Conservation (phyloP, 2,329 filamentous ascomycete genomes). For the Paecilomyces sp. region DNA sequence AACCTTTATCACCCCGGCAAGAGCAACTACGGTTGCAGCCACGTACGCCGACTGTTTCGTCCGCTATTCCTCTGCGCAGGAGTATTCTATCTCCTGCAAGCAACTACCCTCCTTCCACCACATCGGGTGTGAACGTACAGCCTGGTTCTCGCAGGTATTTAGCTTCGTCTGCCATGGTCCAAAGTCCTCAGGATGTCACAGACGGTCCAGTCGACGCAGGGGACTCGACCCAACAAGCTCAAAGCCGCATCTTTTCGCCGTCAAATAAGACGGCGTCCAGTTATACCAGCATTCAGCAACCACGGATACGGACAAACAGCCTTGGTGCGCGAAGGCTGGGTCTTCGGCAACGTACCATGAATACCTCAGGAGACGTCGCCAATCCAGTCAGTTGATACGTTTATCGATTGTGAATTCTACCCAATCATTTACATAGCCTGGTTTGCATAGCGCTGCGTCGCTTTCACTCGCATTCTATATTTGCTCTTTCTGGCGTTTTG, state of each 20-base stretch:
- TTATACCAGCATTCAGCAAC: constrained; percentile 31
- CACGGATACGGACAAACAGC: constrained; percentile 30
- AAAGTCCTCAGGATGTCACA: constrained; percentile 6
- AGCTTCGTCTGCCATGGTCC: constrained; percentile 14
- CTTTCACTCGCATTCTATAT: not conserved
- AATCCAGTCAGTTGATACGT: constrained; percentile 24
- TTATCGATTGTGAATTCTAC: constrained; percentile 10
- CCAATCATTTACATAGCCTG: not conserved
- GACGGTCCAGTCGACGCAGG: constrained; percentile 12
- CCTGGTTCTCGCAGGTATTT: constrained; percentile 35
- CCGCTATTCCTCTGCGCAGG: constrained; percentile 30
- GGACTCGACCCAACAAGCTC: constrained; percentile 13
- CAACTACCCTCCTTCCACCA: constrained; percentile 27
- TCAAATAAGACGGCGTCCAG: constrained; percentile 28
- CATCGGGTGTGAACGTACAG: constrained; percentile 30
- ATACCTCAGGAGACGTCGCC: constrained; percentile 15
- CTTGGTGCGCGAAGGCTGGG: constrained; percentile 27
- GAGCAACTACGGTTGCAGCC: constrained; percentile 10
- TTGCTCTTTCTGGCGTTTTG: not conserved
- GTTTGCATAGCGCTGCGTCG: not conserved
- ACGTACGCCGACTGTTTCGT: constrained; percentile 24
- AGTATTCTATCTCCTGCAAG: constrained; percentile 24
- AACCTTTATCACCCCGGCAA: constrained; percentile 10
- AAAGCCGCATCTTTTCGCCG: constrained; percentile 26
- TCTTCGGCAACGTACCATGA: constrained; percentile 21